Evolutionary conservation across 768 basidiomycete species (phyloP), one percentile per base, ranked within the genome.

Genomic region (Rhizopogon vesiculosus): DNA sequence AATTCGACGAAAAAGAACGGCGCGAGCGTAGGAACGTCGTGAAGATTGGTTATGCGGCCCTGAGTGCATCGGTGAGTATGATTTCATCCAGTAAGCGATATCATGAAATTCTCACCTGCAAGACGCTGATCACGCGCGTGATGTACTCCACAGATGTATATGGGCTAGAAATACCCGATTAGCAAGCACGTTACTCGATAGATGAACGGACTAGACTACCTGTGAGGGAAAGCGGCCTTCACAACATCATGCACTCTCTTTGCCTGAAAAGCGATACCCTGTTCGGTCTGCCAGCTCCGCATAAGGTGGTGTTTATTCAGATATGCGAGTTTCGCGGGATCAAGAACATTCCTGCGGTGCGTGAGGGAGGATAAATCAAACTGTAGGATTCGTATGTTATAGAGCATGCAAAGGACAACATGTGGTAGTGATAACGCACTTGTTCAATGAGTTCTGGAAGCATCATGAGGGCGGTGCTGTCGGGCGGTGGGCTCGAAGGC

Each of bases 291-390:
- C 64, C 83, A 79, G 54, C 72, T 75, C 16, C 74, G 74, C 71
- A 83, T 77, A 15, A 99, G 70, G 63, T 96, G 90, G 45, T 89
- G 85, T 64, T 93, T 93, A 68, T 98, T 98, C 53, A 98, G 73
- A 66, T 87, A 91, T 62, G 87, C 85, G 15, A 99, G 79, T 64
- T 97, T 97, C 9, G 71, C 70, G 0, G 81, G 78, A 59, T 94
- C 91, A 13, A 98, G 80, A 15, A 85, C 81, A n/a, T 89, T 84
- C 57, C 92, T 87, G 31, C 92, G 82, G 54, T 91, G 91, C 0
- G 91, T 96, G 42, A 98, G 65, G 3, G 79, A 79, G 0, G 79
- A 70, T 25, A 98, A 74, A 51, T 92, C 86, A 63, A 98, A 98
- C 83, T 92, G 22, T 31, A 3, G 42, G 10, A 15, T 39, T 8